Evolutionary conservation across 1,284 basidiomycete species (phyloP).

Genomic region (Malassezia obtusa): DNA sequence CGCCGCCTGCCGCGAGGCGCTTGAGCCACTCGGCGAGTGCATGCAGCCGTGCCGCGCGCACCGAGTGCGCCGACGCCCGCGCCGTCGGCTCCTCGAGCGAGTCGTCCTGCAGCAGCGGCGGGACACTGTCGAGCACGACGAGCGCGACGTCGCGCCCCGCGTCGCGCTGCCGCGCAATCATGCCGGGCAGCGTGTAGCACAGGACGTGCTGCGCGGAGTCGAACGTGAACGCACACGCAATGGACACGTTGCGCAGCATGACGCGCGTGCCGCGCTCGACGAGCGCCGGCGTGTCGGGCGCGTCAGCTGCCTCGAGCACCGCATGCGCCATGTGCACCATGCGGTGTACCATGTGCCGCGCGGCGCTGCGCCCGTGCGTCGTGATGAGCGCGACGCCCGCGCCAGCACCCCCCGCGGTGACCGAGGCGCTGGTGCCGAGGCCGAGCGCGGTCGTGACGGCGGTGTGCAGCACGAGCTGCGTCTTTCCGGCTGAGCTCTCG

Average conservation of each 20-base stretch:
- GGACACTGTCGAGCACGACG: slow-evolving; percentile 29
- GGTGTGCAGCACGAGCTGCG: slow-evolving; percentile 28
- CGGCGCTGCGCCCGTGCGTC: slow-evolving; percentile 11
- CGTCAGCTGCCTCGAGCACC: neutral
- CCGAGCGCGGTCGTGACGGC: slow-evolving; percentile 26
- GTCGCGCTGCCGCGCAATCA: slow-evolving; percentile 4
- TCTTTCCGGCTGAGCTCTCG: slow-evolving; percentile 36
- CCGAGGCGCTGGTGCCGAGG: neutral
- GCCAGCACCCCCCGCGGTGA: slow-evolving; percentile 1
- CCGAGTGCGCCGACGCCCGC: slow-evolving; percentile 3
- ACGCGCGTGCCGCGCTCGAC: neutral
- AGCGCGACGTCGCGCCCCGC: neutral
- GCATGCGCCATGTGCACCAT: slow-evolving; percentile 14
- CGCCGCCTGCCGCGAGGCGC: slow-evolving; percentile 8
- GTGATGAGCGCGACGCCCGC: slow-evolving; percentile 10
- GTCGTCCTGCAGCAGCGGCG: slow-evolving; percentile 32
- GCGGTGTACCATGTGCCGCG: slow-evolving; percentile 16
- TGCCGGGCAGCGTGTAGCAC: slow-evolving; percentile 28
- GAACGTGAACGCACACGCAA: slow-evolving; percentile 13
- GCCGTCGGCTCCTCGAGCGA: slow-evolving; percentile 14
- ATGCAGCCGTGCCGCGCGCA: slow-evolving; percentile 20
- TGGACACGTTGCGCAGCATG: slow-evolving; percentile 12
- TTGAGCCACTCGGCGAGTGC: slow-evolving; percentile 25
- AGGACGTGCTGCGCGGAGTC: slow-evolving; percentile 26
- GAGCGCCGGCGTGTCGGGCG: neutral